phyloP scores from a whole-genome alignment of 1,284 basidiomycete genomes.

The Tetrapyrgos nigripes region DNA sequence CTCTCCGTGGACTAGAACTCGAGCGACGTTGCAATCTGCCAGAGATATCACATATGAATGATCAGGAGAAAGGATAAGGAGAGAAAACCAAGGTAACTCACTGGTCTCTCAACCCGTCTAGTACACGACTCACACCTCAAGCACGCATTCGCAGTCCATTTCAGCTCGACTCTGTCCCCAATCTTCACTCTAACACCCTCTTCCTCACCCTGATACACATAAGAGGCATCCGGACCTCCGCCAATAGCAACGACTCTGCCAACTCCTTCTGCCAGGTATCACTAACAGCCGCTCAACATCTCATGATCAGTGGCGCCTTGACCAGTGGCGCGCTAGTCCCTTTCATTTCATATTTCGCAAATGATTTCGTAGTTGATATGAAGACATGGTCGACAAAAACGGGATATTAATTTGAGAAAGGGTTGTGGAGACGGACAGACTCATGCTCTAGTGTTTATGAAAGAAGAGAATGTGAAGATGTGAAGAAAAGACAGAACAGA shows the following conservation, averaged over 20 bases:
- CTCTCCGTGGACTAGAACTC: conserved; percentile 53
- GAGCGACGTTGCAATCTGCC: conserved; percentile 22
- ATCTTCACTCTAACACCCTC: conserved; percentile 50
- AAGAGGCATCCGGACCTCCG: conserved; percentile 43
- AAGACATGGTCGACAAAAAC: no score
- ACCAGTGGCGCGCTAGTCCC: no score
- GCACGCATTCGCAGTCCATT: conserved; percentile 73
- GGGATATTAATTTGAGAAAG: no score
- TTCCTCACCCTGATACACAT: background rate
- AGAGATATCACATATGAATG: conserved; percentile 53
- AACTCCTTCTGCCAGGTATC: no score
- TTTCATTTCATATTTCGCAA: no score
- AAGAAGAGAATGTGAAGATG: no score
- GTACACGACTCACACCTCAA: conserved; percentile 69
- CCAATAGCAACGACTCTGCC: conserved; percentile 73
- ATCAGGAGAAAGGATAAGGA: conserved; percentile 30
- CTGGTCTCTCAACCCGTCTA: conserved; percentile 58
- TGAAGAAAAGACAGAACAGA: no score
- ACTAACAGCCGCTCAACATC: no score
- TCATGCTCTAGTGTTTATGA: no score
- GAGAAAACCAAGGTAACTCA: conserved; percentile 31
- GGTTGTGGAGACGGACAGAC: no score
- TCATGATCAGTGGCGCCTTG: no score
- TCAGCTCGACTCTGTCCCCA: conserved; percentile 77
- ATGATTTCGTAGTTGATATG: no score